These are phyloP conservation scores for Dryas integrifolia DNA, from an alignment of 331 rosid genomes.

Conservation along the genomic window DNA sequence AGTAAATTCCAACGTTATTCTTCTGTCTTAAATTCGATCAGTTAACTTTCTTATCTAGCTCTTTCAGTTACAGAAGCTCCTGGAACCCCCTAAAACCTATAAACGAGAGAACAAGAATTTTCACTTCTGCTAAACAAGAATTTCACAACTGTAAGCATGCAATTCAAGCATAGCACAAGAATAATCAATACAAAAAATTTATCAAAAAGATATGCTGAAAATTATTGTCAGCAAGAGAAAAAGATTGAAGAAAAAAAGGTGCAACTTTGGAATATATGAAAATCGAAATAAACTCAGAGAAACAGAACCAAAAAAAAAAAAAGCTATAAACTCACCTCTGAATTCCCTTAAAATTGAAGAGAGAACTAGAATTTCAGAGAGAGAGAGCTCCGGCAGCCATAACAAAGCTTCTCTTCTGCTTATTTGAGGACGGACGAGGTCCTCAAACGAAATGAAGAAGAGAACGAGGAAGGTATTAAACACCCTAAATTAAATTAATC, in stretches of 20 bases:
- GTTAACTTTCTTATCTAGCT: constrained; percentile 15
- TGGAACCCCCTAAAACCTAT: neutral
- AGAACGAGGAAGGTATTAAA: constrained; percentile 4
- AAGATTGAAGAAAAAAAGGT: neutral
- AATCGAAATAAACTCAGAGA: constrained; percentile 10
- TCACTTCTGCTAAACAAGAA: neutral
- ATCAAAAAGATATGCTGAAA: too few species aligned
- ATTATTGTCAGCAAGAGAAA: neutral
- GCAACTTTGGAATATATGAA: neutral
- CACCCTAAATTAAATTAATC: neutral
- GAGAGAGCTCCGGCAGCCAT: constrained; percentile 43
- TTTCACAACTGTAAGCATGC: neutral
- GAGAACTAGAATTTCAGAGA: constrained; percentile 5
- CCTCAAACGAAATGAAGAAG: constrained; percentile 14
- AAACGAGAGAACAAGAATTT: neutral
- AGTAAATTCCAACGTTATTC: neutral
- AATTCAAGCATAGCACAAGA: constrained; percentile 1
- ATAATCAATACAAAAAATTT: neutral
- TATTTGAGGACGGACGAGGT: neutral
- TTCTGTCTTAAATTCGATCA: constrained; percentile 14
- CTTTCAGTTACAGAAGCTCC: constrained; percentile 21
- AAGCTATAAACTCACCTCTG: constrained; percentile 41
- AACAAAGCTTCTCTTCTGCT: constrained; percentile 18
- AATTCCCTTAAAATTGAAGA: constrained; percentile 17
- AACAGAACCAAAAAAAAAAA: constrained; percentile 18